phyloP scores from a whole-genome alignment of 352 stramenopile species.

The Globisporangium polare region DNA sequence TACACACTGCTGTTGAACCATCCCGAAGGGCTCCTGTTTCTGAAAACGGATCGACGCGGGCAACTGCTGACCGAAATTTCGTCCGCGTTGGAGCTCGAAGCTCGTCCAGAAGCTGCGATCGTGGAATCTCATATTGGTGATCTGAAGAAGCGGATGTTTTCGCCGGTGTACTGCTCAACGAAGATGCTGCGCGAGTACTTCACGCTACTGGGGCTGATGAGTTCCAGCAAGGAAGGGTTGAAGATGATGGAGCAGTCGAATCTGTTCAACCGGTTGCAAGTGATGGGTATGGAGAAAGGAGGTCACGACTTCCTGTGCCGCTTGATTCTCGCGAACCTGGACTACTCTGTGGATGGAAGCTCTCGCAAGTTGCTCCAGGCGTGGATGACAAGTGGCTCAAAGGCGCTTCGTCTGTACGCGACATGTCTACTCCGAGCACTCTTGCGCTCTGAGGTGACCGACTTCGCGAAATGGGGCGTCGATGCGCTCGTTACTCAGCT shows the following conservation, averaged over 20 bases:
- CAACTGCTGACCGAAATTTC: conserved; percentile 86
- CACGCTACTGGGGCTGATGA: conserved; percentile 85
- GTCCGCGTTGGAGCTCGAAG: conserved; percentile 77
- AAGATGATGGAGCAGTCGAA: conserved; percentile 91
- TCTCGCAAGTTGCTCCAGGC: conserved; percentile 84
- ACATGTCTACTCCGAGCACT: conserved; percentile 81
- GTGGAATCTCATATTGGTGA: conserved; percentile 86
- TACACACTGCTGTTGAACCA: conserved; percentile 87
- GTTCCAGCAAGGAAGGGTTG: conserved; percentile 83
- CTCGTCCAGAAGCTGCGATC: conserved; percentile 80
- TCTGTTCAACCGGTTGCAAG: conserved; percentile 83
- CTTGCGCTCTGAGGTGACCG: conserved; percentile 77
- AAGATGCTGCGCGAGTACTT: conserved; percentile 90
- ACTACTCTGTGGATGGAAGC: conserved; percentile 86
- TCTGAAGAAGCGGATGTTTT: conserved; percentile 87
- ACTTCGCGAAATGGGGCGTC: conserved; percentile 88
- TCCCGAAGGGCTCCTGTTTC: conserved; percentile 79
- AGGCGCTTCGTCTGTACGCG: conserved; percentile 78
- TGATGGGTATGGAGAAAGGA: conserved; percentile 85
- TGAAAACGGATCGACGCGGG: conserved; percentile 83
- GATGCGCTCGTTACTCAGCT: conserved; percentile 82
- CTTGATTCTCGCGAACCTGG: conserved; percentile 83
- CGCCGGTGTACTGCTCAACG: conserved; percentile 77
- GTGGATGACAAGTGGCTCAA: conserved; percentile 86
- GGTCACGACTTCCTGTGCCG: conserved; percentile 88